Evolutionary conservation across 2,329 filamentous ascomycete genomes (phyloP), one percentile per base, ranked within the genome.

Genomic region (Cladosporium sp.): DNA sequence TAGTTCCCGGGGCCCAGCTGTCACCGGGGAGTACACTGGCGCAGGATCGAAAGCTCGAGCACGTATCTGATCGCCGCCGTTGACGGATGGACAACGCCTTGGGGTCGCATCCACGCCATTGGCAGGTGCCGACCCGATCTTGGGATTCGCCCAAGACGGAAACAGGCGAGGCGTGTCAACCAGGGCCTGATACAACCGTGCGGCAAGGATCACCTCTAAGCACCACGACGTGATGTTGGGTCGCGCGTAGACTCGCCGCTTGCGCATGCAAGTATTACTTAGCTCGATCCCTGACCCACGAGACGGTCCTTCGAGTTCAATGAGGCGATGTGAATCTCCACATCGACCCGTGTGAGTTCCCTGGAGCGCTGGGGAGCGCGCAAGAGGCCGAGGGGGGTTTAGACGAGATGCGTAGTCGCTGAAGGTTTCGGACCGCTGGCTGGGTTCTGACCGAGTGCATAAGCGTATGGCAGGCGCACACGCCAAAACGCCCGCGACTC

Each of bases 151-250:
- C 51, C 40, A 47, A 55, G 28, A 7, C 40, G 52, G 40, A 47
- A 55, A 44, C 28, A 55, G 39, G 52, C 52, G 40, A 47, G 34
- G 39, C 24, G 42, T 42, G 9, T 47, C 40, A 10, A 28, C n/a
- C 40, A 55, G 52, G 52, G 52, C 52, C 52, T 55, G 52, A 55
- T 55, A 55, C 52, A 55, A 55, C 40, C 52, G 52, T 45, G 40
- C 25, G 12, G 52, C 52, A 47, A 37, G 40, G 52, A 55, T 55
- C 52, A 55, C 45, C 42, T 47, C 52, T 19, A 55, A 19, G 20
- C 28, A 22, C 40, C 32, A 42, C 5, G 20, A 17, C 13, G 19
- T 20, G 52, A 24, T 45, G 32, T 19, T 28, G 28, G 20, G 28
- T 47, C 32, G 52, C 52, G 32, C 37, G 20, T 28, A 47, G 19